Evolutionary conservation across 345 rosid species (phyloP), one percentile per base, ranked within the genome.

Genomic region (Cardamine chenopodiifolia): DNA sequence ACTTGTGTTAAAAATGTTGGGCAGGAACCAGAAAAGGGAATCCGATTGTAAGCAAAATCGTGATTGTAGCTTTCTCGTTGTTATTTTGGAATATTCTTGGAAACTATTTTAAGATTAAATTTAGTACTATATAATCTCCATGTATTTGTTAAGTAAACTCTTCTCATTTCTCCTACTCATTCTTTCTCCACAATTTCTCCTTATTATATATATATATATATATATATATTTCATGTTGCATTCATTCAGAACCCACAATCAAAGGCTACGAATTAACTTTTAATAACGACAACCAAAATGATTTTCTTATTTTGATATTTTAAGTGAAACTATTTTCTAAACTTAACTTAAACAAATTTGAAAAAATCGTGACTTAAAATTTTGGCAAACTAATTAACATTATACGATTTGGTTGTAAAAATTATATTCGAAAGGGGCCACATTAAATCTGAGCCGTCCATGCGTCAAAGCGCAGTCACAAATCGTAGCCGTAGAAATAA

Each of bases 401-500:
- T 56, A 25, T 15, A 44, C 0, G 59, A 45, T 44, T 23, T 29
- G 44, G 48, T 42, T 11, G 71, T 23, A 6, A n/a, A 29, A 56
- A 55, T 4, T 28, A 5, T 59, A 75, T 76, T 53, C 48, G 28
- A 14, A 68, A 32, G 0, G 79, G 70, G 70, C 9, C 79, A 53
- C 10, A 11, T 10, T 12, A 3, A 69, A 69, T 76, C 70, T 3
- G 7, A 54, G 13, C 70, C 79, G 79, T 70, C 75, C 75, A 76
- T 28, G 74, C 49, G 74, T 40, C 68, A 13, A 42, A n/a, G 3
- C 20, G 52, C 62, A 68, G 69, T 17, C 69, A 61, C 55, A 61
- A 60, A 68, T 75, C 74, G 62, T 68, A 69, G 79, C 79, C 70
- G 79, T 76, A 61, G 70, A 76, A 76, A 40, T 1, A 63, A 76